Evolutionary conservation across 2,329 filamentous ascomycete species (phyloP), one percentile per base, ranked within the genome.

Genomic region (Hirsutella rhossiliensis): DNA sequence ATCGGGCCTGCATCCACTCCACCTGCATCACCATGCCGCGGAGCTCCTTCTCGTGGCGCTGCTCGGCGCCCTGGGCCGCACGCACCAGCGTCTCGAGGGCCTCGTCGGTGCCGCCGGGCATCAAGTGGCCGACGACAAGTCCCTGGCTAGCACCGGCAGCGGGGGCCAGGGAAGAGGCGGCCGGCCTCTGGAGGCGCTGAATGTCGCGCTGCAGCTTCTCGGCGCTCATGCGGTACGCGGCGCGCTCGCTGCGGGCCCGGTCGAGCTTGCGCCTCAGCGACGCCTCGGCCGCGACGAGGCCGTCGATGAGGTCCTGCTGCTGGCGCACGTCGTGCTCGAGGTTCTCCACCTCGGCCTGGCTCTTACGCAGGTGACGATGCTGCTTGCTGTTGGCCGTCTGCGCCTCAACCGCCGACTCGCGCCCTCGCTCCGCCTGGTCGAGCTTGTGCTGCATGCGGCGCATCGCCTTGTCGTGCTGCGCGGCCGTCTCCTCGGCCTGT

Each of bases 11-110:
- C 61, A 97, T 78, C 80, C 86, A 97, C 56, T 88, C 78, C 60
- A 97, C 90, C 65, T 97, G 89, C 66, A 92, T 84, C 43, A 79
- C 77, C 58, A 97, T 73, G 17, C 90, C 90, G 52, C 81, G 78
- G 43, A 96, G 68, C 65, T 94, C 86, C 61, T 80, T 81, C 54
- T 73, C 69, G 60, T 92, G 86, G 38, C 76, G 71, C 52, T 77
- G 78, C 55, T 87, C 80, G 39, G 82, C 79, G 41, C 34, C 34
- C 34, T 37, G 34, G 30, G 73, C 71, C 1, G 72, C 73, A 3
- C 73, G 71, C 47, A 78, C 72, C 15, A 77, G 68, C n/a, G 72
- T 73, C 52, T 78, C 73, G 40, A 78, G 71, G 40, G 80, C 71
- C 44, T 68, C 60, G 38, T 75, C 69, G 27, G 69, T 64, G 45